Percentiles rank a stretch among this genome's conserved stretches.
Conservation (phyloP, 1,284 basidiomycete genomes). For the Kalmanozyma brasiliensis region DNA sequence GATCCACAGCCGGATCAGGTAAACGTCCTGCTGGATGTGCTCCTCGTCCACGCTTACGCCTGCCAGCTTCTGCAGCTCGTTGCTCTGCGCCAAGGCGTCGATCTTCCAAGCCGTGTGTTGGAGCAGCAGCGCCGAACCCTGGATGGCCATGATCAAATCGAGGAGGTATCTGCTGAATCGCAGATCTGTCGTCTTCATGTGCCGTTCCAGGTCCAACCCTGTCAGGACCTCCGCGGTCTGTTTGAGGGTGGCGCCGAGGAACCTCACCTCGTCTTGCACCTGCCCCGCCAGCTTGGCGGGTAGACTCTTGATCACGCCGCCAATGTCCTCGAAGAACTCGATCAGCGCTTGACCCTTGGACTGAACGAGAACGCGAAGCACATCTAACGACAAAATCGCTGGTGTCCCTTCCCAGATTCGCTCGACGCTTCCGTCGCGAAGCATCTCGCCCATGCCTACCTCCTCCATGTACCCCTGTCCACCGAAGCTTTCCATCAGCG, state of each 20-base stretch:
- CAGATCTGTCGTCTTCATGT: constrained; percentile 28
- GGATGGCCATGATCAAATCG: constrained; percentile 44
- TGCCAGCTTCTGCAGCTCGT: constrained; percentile 24
- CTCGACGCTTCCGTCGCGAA: constrained; percentile 78
- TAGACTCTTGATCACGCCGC: constrained; percentile 16
- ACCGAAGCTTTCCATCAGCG: constrained; percentile 79
- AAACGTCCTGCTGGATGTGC: constrained; percentile 21
- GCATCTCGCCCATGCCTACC: constrained; percentile 69
- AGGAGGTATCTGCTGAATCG: constrained; percentile 40
- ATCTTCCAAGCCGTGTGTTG: constrained; percentile 45
- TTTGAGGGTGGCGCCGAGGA: constrained; percentile 10
- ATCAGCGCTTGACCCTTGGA: constrained; percentile 68
- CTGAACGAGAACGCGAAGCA: constrained; percentile 72
- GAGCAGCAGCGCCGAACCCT: constrained; percentile 36
- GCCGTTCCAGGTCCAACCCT: constrained; percentile 19
- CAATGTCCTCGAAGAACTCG: constrained; percentile 69
- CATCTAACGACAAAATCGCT: constrained; percentile 77
- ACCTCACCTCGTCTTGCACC: constrained; percentile 17
- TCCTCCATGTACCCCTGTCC: constrained; percentile 87
- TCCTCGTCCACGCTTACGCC: constrained; percentile 9
- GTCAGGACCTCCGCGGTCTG: constrained; percentile 10
- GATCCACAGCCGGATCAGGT: constrained; percentile 38
- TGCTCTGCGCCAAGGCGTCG: neutral
- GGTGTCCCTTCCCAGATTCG: constrained; percentile 79
- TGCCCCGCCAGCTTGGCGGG: neutral